Evolutionary conservation across 2,329 filamentous ascomycete genomes (phyloP).

Genomic region (Aaosphaeria arxii): DNA sequence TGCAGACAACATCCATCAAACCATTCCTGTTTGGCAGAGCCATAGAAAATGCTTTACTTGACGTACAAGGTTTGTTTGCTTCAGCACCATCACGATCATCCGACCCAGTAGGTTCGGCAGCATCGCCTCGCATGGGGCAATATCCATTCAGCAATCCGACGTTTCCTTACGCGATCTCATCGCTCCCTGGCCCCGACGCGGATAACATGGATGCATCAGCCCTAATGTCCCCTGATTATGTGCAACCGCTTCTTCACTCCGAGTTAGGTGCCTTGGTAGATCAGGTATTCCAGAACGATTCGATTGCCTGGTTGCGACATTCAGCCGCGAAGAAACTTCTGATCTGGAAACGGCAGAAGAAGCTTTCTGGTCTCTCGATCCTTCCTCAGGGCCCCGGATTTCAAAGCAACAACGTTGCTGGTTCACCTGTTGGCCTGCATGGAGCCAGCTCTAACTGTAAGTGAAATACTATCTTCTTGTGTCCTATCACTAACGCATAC

Average conservation of each 20-base stretch:
- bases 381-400: slow-evolving; percentile 21
- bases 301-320: slow-evolving; percentile 77
- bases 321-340: slow-evolving; percentile 79
- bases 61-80: slow-evolving; percentile 28
- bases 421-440: slow-evolving; percentile 27
- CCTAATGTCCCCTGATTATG: slow-evolving; percentile 88
- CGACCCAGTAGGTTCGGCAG: slow-evolving; percentile 1
- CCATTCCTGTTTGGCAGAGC: slow-evolving; percentile 64
- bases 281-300: slow-evolving; percentile 73
- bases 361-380: slow-evolving; percentile 23
- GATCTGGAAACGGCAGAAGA: slow-evolving; percentile 58
- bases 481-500: slow-evolving; percentile 10
- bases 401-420: slow-evolving; percentile 22
- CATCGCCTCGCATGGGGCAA: slow-evolving; percentile 14
- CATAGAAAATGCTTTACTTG: slow-evolving; percentile 33
- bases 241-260: slow-evolving; percentile 73
- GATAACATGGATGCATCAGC: slow-evolving; percentile 91
- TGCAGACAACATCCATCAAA: slow-evolving; percentile 57
- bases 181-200: slow-evolving; percentile 65
- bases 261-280: slow-evolving; percentile 71
- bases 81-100: slow-evolving; percentile 6
- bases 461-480: not conserved
- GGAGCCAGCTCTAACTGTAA: slow-evolving; percentile 23
- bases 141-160: slow-evolving; percentile 31
- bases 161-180: slow-evolving; percentile 74